Percentiles rank a stretch among this genome's conserved stretches.
Conservation (phyloP, 345 rosid genomes). For the Salix suchowensis region DNA sequence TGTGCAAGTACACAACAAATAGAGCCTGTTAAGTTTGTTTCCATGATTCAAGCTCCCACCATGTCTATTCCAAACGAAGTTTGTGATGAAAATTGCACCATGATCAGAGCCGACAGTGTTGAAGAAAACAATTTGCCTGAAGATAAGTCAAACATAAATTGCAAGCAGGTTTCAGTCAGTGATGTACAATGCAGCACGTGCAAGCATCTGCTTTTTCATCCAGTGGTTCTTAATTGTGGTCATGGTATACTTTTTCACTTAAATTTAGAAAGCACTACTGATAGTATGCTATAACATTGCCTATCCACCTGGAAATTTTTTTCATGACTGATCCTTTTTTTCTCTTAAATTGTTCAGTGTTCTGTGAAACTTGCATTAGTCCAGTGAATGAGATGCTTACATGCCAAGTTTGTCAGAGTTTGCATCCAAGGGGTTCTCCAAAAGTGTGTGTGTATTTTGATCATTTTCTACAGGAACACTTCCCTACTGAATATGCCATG, state of each 20-base stretch:
- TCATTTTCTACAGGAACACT: conserved; percentile 50
- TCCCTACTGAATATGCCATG: conserved; percentile 53
- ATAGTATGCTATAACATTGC: not conserved
- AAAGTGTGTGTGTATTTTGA: conserved; percentile 68
- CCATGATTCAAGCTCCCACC: not conserved
- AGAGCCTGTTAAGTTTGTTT: conserved; percentile 6
- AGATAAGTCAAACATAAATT: conserved; percentile 8
- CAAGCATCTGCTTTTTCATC: conserved; percentile 55
- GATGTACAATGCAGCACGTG: conserved; percentile 68
- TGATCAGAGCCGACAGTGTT: conserved; percentile 3
- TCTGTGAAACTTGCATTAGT: conserved; percentile 59
- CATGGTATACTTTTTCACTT: conserved; percentile 52
- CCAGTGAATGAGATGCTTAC: conserved; percentile 36
- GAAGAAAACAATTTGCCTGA: conserved; percentile 14
- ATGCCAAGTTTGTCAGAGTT: conserved; percentile 60
- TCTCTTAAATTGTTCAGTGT: conserved; percentile 37
- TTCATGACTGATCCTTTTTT: not conserved
- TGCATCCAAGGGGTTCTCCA: conserved; percentile 52
- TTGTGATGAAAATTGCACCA: not conserved
- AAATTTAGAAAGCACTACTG: not conserved
- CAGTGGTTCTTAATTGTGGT: conserved; percentile 77
- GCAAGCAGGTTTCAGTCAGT: conserved; percentile 34
- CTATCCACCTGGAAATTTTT: not conserved
- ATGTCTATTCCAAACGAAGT: not conserved
- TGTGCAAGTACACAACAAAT: conserved; percentile 14